phyloP scores from a whole-genome alignment of 768 basidiomycete species.

The Auricularia heimuer region DNA sequence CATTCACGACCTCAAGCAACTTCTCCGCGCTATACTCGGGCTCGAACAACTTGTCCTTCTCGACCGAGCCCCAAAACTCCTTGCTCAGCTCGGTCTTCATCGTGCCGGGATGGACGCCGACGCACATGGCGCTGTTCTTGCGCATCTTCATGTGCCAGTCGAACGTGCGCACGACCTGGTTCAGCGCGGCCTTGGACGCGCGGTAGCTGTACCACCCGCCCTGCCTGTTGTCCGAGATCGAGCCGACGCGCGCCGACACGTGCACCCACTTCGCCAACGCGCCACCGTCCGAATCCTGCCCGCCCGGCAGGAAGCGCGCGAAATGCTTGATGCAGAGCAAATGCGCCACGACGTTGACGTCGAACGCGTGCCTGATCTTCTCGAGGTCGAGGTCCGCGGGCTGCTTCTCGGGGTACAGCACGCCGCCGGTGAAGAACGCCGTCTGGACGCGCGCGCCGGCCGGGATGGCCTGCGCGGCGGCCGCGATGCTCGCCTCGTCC shows the following conservation, averaged over 20 bases:
- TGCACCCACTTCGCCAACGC: constrained; percentile 46
- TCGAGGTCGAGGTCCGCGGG: constrained; percentile 38
- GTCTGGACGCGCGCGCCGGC: constrained; percentile 38
- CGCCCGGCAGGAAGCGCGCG: constrained; percentile 41
- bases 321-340: constrained; percentile 55
- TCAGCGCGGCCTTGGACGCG: constrained; percentile 51
- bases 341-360: constrained; percentile 51
- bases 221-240: constrained; percentile 44
- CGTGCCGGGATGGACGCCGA: constrained; percentile 51
- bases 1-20: constrained; percentile 35
- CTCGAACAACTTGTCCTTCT: constrained; percentile 34
- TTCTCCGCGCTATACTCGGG: constrained; percentile 40
- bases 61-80: constrained; percentile 37
- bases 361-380: constrained; percentile 35
- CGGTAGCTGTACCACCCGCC: constrained; percentile 60
- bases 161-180: constrained; percentile 53
- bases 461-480: constrained; percentile 35
- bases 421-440: constrained; percentile 45
- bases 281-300: constrained; percentile 15
- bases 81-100: constrained; percentile 51
- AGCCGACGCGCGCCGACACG: constrained; percentile 49
- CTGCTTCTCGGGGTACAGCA: constrained; percentile 45
- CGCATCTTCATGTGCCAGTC: constrained; percentile 43
- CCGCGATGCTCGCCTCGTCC: constrained; percentile 39
- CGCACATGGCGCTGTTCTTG: constrained; percentile 37